These are phyloP conservation scores for Blastobotrys muscicola DNA, from an alignment of 805 yeast genomes.

Conservation along the genomic window DNA sequence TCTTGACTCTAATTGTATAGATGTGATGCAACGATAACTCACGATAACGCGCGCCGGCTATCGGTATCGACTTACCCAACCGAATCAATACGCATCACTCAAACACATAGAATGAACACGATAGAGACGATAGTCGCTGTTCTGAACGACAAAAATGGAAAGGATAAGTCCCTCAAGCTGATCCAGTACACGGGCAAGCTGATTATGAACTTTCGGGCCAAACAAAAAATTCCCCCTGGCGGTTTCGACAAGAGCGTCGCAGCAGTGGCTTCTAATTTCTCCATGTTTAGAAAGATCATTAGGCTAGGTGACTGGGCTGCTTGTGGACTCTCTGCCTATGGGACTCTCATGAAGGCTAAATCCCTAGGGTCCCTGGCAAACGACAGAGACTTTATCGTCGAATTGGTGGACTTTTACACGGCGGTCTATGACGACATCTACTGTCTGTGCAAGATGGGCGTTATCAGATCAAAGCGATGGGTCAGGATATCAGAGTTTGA, in stretches of 20 bases:
- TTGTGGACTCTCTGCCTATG: not conserved
- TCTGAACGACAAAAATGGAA: constrained; percentile 20
- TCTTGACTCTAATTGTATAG: too few relatives aligned
- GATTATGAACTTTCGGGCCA: constrained; percentile 12
- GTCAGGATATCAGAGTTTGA: constrained; percentile 16
- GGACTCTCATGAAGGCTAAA: too few relatives aligned
- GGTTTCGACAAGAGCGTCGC: not conserved
- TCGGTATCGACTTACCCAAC: not conserved
- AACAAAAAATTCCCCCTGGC: constrained; percentile 2
- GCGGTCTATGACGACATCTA: constrained; percentile 24
- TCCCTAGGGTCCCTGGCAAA: too few relatives aligned
- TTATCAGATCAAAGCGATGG: constrained; percentile 12
- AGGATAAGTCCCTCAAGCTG: constrained; percentile 22
- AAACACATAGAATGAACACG: not conserved
- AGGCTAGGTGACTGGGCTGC: constrained; percentile 24
- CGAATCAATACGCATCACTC: not conserved
- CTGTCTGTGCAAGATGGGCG: constrained; percentile 21
- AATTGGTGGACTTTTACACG: constrained; percentile 19
- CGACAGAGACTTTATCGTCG: constrained; percentile 6
- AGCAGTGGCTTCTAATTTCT: constrained; percentile 12
- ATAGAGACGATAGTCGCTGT: constrained; percentile 11
- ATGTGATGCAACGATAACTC: not conserved
- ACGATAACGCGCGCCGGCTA: not conserved
- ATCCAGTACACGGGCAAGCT: constrained; percentile 23
- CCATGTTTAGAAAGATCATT: constrained; percentile 24